Evolutionary conservation across 2,329 filamentous ascomycete species (phyloP).

Genomic region (Alternaria sp.): DNA sequence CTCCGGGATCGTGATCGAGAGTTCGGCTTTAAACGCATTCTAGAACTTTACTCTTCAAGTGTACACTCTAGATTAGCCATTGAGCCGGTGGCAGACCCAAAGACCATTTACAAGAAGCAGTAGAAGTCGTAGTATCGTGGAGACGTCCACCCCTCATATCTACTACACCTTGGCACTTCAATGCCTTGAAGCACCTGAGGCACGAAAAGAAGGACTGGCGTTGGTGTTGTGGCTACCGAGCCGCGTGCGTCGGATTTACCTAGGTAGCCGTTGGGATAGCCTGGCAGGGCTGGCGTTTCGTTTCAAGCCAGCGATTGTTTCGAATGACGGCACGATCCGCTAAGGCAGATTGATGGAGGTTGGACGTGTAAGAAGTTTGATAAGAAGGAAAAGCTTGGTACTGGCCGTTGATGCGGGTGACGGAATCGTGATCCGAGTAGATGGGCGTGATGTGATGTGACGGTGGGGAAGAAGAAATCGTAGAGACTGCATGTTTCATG

Average conservation of each 20-base stretch:
- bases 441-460: conserved; percentile 1
- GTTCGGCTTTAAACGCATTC: neutral
- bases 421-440: neutral
- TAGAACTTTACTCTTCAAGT: neutral
- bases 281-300: conserved; percentile 15
- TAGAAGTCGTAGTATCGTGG: neutral
- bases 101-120: neutral
- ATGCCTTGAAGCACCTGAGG: neutral
- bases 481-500: conserved; percentile 1
- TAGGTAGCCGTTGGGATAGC: conserved; percentile 3
- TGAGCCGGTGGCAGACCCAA: neutral
- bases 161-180: neutral
- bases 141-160: neutral
- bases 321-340: conserved; percentile 21
- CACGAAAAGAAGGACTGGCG: neutral
- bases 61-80: neutral
- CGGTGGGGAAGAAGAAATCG: neutral
- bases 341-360: conserved; percentile 13
- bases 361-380: conserved; percentile 17
- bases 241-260: neutral
- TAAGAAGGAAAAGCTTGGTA: conserved; percentile 25
- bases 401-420: conserved; percentile 16
- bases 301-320: conserved; percentile 25
- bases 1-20: neutral
- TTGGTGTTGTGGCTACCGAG: neutral